Evolutionary conservation across 192 early-diverging fungal species (phyloP).

Genomic region (Linderina pennispora): DNA sequence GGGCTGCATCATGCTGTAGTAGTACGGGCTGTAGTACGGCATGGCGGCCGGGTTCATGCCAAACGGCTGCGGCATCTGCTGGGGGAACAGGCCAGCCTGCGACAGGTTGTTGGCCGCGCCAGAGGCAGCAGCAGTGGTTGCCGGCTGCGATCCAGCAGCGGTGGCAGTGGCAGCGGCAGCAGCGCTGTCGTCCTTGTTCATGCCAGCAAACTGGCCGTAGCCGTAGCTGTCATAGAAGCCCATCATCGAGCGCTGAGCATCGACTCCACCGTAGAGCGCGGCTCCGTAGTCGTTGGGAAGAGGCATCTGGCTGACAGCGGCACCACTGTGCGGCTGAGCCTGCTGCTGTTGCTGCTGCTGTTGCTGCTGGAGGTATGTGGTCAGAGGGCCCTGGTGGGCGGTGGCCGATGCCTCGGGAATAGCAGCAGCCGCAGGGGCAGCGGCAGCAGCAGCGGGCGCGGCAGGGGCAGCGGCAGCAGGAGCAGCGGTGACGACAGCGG

Average conservation of each 20-base stretch:
- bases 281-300: constrained; percentile 52
- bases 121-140: constrained; percentile 49
- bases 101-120: constrained; percentile 45
- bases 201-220: constrained; percentile 40
- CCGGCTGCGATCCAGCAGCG: constrained; percentile 36
- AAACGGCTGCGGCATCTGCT: constrained; percentile 46
- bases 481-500: constrained; percentile 8
- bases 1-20: constrained; percentile 60
- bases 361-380: constrained; percentile 43
- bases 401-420: constrained; percentile 7
- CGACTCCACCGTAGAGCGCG: constrained; percentile 56
- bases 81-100: constrained; percentile 45
- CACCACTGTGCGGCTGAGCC: constrained; percentile 6
- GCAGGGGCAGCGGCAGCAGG: constrained; percentile 10
- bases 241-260: constrained; percentile 62
- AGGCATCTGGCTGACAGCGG: constrained; percentile 46
- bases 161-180: constrained; percentile 19
- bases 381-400: constrained; percentile 24
- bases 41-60: constrained; percentile 60
- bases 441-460: not conserved
- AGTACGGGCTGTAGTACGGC: constrained; percentile 79
- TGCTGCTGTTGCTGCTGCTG: constrained; percentile 44
- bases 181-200: constrained; percentile 32
- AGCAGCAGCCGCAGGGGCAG: not conserved
- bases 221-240: constrained; percentile 48